A percentile compares a stretch with the other conserved stretches of the same genome.
These are phyloP conservation scores for Phaeotremella skinneri DNA, from an alignment of 768 basidiomycete species.

Conservation along the genomic window DNA sequence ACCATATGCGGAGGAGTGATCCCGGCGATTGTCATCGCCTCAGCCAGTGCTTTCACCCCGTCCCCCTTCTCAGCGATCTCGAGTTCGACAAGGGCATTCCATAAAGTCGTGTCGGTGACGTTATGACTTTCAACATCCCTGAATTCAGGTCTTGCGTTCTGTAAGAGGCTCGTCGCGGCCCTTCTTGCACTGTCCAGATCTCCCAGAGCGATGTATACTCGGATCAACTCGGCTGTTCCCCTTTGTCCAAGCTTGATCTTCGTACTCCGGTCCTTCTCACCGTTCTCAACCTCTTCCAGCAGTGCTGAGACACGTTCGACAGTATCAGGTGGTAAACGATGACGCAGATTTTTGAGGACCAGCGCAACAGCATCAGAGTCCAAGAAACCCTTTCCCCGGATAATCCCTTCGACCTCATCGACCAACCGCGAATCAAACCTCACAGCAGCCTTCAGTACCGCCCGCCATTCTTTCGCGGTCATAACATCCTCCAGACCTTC, in stretches of 20 bases:
- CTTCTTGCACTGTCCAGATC: conserved; percentile 22
- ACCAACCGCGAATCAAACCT: neutral
- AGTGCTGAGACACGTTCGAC: neutral
- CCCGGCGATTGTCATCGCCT: conserved; percentile 21
- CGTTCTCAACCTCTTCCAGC: neutral
- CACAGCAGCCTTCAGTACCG: neutral
- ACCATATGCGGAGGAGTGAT: conserved; percentile 17
- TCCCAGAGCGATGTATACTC: conserved; percentile 17
- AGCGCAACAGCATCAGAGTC: neutral
- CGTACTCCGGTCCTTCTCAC: neutral
- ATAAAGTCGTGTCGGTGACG: conserved; percentile 2
- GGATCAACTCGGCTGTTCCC: conserved; percentile 18
- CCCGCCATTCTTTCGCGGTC: neutral
- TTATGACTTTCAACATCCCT: neutral
- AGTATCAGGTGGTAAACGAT: neutral
- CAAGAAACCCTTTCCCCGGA: neutral
- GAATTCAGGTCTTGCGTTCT: neutral
- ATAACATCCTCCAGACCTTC: neutral
- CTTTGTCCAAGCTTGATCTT: neutral
- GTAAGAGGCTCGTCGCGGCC: conserved; percentile 7
- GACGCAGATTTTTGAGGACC: neutral
- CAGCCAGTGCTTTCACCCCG: conserved; percentile 12
- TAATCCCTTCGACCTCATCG: neutral
- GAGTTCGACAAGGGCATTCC: conserved; percentile 29
- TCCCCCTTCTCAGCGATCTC: conserved; percentile 12